phyloP scores from a whole-genome alignment of 179 eudicot genomes.

The Silene coronaria region DNA sequence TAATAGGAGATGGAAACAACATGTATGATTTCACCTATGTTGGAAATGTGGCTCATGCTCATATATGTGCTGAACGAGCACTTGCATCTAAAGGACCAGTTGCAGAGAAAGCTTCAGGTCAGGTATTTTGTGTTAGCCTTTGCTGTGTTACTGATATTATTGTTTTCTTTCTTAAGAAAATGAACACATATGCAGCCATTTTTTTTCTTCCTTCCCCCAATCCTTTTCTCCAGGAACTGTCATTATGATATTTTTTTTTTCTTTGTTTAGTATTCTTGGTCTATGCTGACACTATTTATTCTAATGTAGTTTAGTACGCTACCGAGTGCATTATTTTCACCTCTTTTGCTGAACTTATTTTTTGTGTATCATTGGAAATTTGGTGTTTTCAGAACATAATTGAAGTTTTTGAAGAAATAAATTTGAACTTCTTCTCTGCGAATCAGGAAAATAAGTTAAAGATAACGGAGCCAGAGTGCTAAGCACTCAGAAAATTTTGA shows the following conservation, averaged over 20 bases:
- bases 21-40: constrained; percentile 94
- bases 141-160: not conserved
- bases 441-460: not conserved
- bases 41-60: constrained; percentile 98
- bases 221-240: not conserved
- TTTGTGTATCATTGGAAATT: not conserved
- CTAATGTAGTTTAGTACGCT: not conserved
- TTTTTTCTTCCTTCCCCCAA: not conserved
- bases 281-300: not conserved
- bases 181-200: not conserved
- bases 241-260: not conserved
- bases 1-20: constrained; percentile 92
- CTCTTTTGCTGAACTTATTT: not conserved
- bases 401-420: not conserved
- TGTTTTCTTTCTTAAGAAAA: not conserved
- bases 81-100: constrained; percentile 72
- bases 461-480: not conserved
- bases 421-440: not conserved
- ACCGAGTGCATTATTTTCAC: not conserved
- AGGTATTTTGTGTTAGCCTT: constrained; percentile 42
- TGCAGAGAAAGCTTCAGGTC: constrained; percentile 86
- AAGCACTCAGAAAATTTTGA: not conserved
- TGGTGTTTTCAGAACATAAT: not conserved
- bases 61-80: constrained; percentile 98
- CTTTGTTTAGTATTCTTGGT: not conserved